Evolutionary conservation across 176 grass and related monocot species (phyloP).

Genomic region (Ampelocalamus luodianensis): DNA sequence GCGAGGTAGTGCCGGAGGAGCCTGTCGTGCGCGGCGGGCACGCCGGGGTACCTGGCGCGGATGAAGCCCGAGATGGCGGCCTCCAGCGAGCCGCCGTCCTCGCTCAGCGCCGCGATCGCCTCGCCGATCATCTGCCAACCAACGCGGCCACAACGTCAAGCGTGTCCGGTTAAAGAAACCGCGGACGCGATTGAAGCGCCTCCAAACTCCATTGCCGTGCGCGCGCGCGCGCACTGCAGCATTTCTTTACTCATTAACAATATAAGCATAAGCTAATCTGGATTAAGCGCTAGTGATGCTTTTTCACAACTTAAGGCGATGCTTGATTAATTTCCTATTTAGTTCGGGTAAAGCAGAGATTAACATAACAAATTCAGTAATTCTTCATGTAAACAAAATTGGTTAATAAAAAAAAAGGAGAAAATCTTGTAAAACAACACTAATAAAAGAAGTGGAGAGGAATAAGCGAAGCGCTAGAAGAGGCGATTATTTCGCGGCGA

Average conservation of each 20-base stretch:
- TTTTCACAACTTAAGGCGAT: not conserved
- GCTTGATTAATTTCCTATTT: not conserved
- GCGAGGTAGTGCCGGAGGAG: constrained; percentile 55
- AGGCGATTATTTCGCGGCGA: not conserved
- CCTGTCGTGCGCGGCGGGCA: constrained; percentile 50
- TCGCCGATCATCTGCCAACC: constrained; percentile 58
- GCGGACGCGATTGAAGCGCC: not conserved
- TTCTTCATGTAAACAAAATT: not conserved
- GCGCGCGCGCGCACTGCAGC: not conserved
- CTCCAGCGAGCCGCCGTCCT: constrained; percentile 47
- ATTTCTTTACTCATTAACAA: not conserved
- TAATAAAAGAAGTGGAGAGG: not conserved
- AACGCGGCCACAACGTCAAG: not conserved
- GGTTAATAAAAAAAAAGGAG: not conserved
- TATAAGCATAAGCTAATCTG: not conserved
- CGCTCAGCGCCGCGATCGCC: constrained; percentile 44
- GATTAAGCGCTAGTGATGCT: not conserved
- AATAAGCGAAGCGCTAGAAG: not conserved
- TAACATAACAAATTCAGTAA: not conserved
- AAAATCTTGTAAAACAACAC: not conserved
- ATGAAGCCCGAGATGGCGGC: constrained; percentile 51
- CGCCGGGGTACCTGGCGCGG: constrained; percentile 29
- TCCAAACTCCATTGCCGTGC: not conserved
- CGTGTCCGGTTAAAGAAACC: not conserved
- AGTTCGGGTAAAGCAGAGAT: not conserved